These are phyloP conservation scores for Cercospora brassicicola DNA, from an alignment of 2,329 filamentous ascomycete species.

Conservation along the genomic window DNA sequence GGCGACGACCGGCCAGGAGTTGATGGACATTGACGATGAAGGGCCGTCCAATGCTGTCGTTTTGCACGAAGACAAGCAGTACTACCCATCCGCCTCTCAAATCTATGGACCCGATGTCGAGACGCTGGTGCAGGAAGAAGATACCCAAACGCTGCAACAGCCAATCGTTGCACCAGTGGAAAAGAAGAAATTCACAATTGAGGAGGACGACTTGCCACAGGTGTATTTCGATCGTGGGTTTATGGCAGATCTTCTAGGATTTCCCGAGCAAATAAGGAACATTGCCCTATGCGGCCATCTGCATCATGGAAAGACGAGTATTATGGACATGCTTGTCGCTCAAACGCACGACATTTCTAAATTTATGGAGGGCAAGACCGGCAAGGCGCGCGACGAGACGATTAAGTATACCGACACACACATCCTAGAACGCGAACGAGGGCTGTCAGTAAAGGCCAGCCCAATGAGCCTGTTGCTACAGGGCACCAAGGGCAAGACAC, in stretches of 20 bases:
- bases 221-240: slow-evolving; percentile 87
- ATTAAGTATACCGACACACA: slow-evolving; percentile 93
- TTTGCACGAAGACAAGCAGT: slow-evolving; percentile 98
- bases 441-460: slow-evolving; percentile 85
- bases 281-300: slow-evolving; percentile 88
- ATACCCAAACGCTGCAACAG: slow-evolving; percentile 86
- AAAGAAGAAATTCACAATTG: slow-evolving; percentile 92
- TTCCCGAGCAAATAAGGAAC: slow-evolving; percentile 90
- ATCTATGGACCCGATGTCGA: slow-evolving; percentile 94
- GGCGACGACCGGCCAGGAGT: slow-evolving; percentile 66
- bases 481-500: slow-evolving; percentile 87
- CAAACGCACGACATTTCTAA: slow-evolving; percentile 88
- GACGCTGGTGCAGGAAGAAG: slow-evolving; percentile 93
- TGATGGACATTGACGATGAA: slow-evolving; percentile 91
- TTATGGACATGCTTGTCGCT: slow-evolving; percentile 96
- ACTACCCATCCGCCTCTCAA: slow-evolving; percentile 96
- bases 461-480: slow-evolving; percentile 93
- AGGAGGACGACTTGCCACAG: slow-evolving; percentile 87
- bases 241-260: slow-evolving; percentile 95
- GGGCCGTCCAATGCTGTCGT: slow-evolving; percentile 95
- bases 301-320: slow-evolving; percentile 95
- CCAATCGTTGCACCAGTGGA: slow-evolving; percentile 92
- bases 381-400: slow-evolving; percentile 82
- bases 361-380: slow-evolving; percentile 75
- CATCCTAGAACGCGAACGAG: slow-evolving; percentile 81